Evolutionary conservation across 441 rosid genomes (phyloP).

Genomic region (Cnidoscolus chayamansa): DNA sequence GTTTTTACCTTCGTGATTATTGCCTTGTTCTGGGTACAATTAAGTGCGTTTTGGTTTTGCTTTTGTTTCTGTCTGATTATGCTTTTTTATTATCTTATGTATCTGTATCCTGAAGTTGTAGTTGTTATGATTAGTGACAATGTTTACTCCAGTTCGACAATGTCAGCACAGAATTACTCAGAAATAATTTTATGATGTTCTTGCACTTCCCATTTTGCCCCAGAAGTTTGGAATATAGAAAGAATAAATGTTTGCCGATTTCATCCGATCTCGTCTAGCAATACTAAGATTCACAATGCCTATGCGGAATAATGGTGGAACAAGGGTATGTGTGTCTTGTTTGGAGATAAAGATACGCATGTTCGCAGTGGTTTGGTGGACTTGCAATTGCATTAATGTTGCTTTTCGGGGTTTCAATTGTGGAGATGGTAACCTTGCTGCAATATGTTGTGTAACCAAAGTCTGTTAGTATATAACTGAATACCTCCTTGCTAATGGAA

Average conservation of each 20-base stretch:
- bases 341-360: not conserved
- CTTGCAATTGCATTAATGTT: not conserved
- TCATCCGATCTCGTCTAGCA: not conserved
- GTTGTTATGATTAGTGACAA: not conserved
- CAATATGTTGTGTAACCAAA: no score
- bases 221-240: not conserved
- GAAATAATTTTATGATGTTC: not conserved
- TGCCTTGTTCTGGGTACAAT: not conserved
- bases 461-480: no score
- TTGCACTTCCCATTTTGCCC: not conserved
- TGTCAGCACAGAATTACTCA: not conserved
- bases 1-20: not conserved
- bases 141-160: not conserved
- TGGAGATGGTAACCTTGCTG: no score
- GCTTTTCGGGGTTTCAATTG: not conserved
- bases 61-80: conserved; percentile 3
- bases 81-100: not conserved
- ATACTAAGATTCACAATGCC: not conserved
- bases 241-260: not conserved
- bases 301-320: no score
- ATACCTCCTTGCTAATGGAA: not conserved
- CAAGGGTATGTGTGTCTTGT: not conserved
- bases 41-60: not conserved
- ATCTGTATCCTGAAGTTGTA: not conserved
- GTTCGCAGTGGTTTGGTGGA: not conserved